These are phyloP conservation scores for Paratinospora sagittata DNA, from an alignment of 164 flowering plant species.

Conservation along the genomic window DNA sequence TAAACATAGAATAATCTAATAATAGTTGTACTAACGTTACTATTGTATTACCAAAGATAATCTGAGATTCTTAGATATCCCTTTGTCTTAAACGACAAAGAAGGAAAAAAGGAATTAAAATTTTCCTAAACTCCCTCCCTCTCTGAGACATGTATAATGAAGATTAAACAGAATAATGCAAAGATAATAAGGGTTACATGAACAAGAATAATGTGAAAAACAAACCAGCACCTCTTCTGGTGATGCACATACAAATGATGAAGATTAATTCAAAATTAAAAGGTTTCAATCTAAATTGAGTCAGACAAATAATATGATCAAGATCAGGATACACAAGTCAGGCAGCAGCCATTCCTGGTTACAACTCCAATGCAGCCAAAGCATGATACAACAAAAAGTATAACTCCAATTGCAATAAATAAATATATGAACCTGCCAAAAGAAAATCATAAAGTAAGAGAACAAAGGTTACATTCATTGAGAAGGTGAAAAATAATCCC, in stretches of 20 bases:
- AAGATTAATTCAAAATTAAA: neutral
- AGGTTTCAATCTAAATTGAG: neutral
- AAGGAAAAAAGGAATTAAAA: neutral
- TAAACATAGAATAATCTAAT: neutral
- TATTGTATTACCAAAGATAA: neutral
- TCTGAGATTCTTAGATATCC: neutral
- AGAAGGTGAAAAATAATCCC: neutral
- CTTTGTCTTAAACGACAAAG: neutral
- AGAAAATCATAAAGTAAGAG: neutral
- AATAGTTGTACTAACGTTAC: neutral
- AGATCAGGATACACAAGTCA: conserved; percentile 78
- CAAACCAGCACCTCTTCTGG: neutral
- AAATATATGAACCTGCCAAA: conserved; percentile 87
- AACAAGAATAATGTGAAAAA: neutral
- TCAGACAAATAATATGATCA: neutral
- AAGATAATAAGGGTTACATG: too few relatives aligned
- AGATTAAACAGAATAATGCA: too few relatives aligned
- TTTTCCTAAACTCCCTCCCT: neutral
- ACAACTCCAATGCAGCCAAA: conserved; percentile 80
- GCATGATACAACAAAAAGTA: conserved; percentile 75
- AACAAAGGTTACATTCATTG: neutral
- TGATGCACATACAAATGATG: neutral
- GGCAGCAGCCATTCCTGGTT: conserved; percentile 79
- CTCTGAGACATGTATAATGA: neutral
- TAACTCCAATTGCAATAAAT: conserved; percentile 71